A percentile compares a stretch with the other conserved stretches of the same genome.
These are phyloP conservation scores for Coemansia sp. DNA, from an alignment of 192 early-diverging fungal species.

Conservation along the genomic window DNA sequence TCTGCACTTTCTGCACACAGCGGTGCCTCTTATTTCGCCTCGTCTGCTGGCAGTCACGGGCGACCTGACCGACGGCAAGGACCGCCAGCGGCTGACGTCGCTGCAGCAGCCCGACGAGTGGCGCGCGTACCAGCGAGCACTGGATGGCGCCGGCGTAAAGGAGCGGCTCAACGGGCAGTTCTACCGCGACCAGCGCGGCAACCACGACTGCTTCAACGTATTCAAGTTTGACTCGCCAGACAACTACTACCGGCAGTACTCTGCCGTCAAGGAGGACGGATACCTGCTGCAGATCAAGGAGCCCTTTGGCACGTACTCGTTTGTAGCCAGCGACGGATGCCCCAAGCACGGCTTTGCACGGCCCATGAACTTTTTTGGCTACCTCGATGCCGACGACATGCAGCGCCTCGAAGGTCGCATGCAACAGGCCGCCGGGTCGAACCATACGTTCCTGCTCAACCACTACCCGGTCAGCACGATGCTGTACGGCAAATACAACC, in stretches of 20 bases:
- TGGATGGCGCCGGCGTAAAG: slow-evolving; percentile 54
- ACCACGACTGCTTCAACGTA: slow-evolving; percentile 92
- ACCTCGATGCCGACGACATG: slow-evolving; percentile 71
- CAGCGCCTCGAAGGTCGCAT: slow-evolving; percentile 60
- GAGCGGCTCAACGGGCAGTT: slow-evolving; percentile 55
- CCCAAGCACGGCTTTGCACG: slow-evolving; percentile 67
- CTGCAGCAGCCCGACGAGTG: slow-evolving; percentile 82
- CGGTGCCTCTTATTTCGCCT: slow-evolving; percentile 74
- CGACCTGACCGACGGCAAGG: slow-evolving; percentile 87
- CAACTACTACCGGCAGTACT: slow-evolving; percentile 63
- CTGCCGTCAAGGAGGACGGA: slow-evolving; percentile 48
- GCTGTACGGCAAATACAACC: slow-evolving; percentile 63
- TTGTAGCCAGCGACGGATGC: slow-evolving; percentile 81
- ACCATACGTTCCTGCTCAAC: slow-evolving; percentile 41
- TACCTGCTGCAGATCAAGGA: slow-evolving; percentile 60
- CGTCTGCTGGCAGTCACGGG: slow-evolving; percentile 78
- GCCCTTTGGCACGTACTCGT: slow-evolving; percentile 73
- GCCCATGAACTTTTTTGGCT: slow-evolving; percentile 91
- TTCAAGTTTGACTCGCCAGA: slow-evolving; percentile 53
- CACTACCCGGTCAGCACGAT: slow-evolving; percentile 83
- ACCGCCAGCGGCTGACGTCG: slow-evolving; percentile 58
- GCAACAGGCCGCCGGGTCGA: slow-evolving; percentile 55
- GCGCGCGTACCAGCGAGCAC: slow-evolving; percentile 62
- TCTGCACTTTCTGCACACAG: slow-evolving; percentile 64
- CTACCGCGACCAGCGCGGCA: slow-evolving; percentile 87